A percentile compares a stretch with the other conserved stretches of the same genome.
phyloP scores from a whole-genome alignment of 23 red algal genomes.

The Gracilariopsis chorda region DNA sequence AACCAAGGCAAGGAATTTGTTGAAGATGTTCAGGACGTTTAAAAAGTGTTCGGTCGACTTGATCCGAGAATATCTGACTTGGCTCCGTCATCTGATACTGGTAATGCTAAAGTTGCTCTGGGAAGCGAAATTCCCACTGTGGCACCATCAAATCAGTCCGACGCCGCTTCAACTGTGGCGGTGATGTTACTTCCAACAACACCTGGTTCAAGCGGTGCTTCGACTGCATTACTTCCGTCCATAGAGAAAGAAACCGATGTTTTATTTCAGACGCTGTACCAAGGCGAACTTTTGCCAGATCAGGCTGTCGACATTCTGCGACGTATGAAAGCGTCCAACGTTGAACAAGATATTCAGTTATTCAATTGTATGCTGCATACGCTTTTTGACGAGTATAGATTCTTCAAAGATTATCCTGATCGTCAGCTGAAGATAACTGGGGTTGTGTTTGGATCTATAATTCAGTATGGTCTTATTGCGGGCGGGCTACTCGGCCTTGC shows the following conservation, averaged over 20 bases:
- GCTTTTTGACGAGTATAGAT: conserved; percentile 98
- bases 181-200: conserved; percentile 33
- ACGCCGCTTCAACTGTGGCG: conserved; percentile 43
- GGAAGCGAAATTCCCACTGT: conserved; percentile 1
- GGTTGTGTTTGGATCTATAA: conserved; percentile 85
- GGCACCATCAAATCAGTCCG: not conserved
- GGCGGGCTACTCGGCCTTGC: conserved; percentile 63
- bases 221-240: conserved; percentile 58
- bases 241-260: conserved; percentile 86
- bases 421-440: conserved; percentile 86
- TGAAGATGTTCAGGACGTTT: conserved; percentile 25
- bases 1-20: conserved; percentile 30
- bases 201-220: not conserved
- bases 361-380: conserved; percentile 93
- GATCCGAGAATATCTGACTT: conserved; percentile 16
- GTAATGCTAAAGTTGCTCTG: conserved; percentile 10
- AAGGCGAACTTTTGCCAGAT: conserved; percentile 30
- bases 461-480: conserved; percentile 65
- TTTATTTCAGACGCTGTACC: conserved; percentile 77
- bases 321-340: conserved; percentile 39
- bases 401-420: conserved; percentile 91
- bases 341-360: conserved; percentile 61
- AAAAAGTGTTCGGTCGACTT: conserved; percentile 12
- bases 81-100: conserved; percentile 15
- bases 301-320: conserved; percentile 69